Base-by-base conservation (phyloP, 192 early-diverging fungal genomes). In the Pecoramyces ruminantium region DNA sequence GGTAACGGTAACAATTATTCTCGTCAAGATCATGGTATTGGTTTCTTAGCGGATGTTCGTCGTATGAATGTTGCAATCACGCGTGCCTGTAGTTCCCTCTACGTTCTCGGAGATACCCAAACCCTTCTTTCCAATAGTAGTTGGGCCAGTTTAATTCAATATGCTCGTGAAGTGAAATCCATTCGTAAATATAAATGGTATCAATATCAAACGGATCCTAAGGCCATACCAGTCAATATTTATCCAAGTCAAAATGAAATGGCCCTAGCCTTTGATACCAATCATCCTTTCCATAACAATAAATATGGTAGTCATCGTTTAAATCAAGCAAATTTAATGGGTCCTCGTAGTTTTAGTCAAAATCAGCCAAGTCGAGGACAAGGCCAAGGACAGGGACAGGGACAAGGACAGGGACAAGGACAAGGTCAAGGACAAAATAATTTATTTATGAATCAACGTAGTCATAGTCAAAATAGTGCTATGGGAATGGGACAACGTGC, bases 11-110 rank as follows among this genome's bases (percentile, higher is more conserved):
- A 81, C n/a, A 78, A 86, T 0, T 87, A 88, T 9, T 3, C 17
- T 9, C 51, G 17, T 9, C 2, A 67, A 21, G 25, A 5, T n/a
- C 51, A 67, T 67, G 51, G 51, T 29, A 92, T 97, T 38, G 95
- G 95, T 18, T 97, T 98, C 83, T 85, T 96, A 82, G 84, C 90
- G 13, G 96, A 98, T 83, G 84, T 87, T 29, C 87, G 95, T 12
- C 92, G 95, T 28, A 95, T 98, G 94, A 98, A 96, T 81, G 95
- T 97, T 0, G 95, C 93, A 0, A 81, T 98, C 80, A 97, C 94
- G 9, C 91, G 96, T 79, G 95, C 96, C 14, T 92, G 91, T 77
- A 88, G 88, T 79, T 95, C 97, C 8, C 81, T 96, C 13, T 92
- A 95, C 81, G 87, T 98, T 13, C 81, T 97, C 2, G 95, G 96